Evolutionary conservation across 1,284 basidiomycete genomes (phyloP), one percentile per base, ranked within the genome.

Genomic region (Marasmius fiardii): DNA sequence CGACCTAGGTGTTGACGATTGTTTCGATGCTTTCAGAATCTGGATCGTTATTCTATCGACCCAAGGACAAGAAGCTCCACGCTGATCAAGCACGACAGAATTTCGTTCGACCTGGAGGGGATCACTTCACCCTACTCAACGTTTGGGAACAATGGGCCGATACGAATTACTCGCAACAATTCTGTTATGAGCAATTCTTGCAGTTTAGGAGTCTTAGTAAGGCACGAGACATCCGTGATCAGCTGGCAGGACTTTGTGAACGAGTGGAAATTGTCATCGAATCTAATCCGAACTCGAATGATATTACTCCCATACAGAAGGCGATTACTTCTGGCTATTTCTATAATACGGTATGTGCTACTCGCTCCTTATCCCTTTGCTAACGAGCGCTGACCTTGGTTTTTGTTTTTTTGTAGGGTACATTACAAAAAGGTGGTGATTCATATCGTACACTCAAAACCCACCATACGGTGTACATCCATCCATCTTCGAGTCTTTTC

Each of bases 141-240:
- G 93, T 98, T 6, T 99, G 94, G 90, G 93, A 98, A 68, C 95
- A 98, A 68, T 99, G 96, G 95, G 93, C 93, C 24, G 95, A 99
- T 65, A 93, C 93, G 37, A 93, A 93, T 66, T 99, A 95, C 70
- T 94, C 92, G 24, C 92, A 95, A 65, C 92, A 94, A 67, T 93
- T 93, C 71, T 95, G 93, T 66, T 94, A 95, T 68, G 95, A 98
- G 68, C 95, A 99, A 67, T 99, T 96, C 73, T 75, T 99, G 52
- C 97, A 99, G 73, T 95, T 93, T 80, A 99, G 99, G 80, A 94
- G 91, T 60, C 74, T 99, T 12, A 90, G 86, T 61, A 83, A 97
- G 23, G 96, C 97, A 0, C 86, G 97, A 47, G 97, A 99, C 72
- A 96, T 99, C 62, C 83, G 90, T 26, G 97, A 99, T 72, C 97